Percentiles rank a stretch among this genome's conserved stretches.
These are phyloP conservation scores for Yamadazyma aaseri DNA, from an alignment of 1,139 yeast species.

Conservation along the genomic window DNA sequence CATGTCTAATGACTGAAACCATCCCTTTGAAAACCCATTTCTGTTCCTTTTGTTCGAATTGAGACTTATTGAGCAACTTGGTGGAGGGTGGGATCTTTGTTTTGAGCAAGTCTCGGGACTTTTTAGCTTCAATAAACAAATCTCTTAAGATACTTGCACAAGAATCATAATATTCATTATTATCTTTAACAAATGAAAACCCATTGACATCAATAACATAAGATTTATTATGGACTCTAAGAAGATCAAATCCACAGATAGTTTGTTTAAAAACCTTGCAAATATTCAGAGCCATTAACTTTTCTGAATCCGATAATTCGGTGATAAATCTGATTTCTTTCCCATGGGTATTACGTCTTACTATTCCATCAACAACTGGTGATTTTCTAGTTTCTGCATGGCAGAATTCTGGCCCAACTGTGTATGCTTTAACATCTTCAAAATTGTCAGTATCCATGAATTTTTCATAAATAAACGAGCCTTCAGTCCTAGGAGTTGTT, in stretches of 20 bases:
- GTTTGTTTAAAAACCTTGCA: slow-evolving; percentile 82
- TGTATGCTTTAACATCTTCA: slow-evolving; percentile 98
- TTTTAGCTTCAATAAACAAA: slow-evolving; percentile 62
- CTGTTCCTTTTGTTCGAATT: slow-evolving; percentile 78
- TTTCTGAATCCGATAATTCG: slow-evolving; percentile 71
- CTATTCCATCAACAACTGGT: slow-evolving; percentile 98
- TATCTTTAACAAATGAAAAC: slow-evolving; percentile 95
- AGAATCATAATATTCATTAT: slow-evolving; percentile 77
- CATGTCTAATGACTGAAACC: slow-evolving; percentile 91
- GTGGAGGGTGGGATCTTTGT: slow-evolving; percentile 38
- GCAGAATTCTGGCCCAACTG: slow-evolving; percentile 87
- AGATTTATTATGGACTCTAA: slow-evolving; percentile 84
- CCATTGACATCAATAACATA: slow-evolving; percentile 98
- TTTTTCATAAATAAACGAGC: slow-evolving; percentile 88
- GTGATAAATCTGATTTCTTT: slow-evolving; percentile 93
- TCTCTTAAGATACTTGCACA: slow-evolving; percentile 78
- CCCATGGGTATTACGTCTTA: slow-evolving; percentile 95
- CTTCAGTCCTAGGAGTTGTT: slow-evolving; percentile 74
- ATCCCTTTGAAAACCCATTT: slow-evolving; percentile 97
- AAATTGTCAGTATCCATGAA: slow-evolving; percentile 98
- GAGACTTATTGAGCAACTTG: slow-evolving; percentile 37
- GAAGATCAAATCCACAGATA: slow-evolving; percentile 95
- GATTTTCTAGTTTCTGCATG: slow-evolving; percentile 98
- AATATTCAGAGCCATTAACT: slow-evolving; percentile 74
- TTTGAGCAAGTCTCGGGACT: slow-evolving; percentile 41